Conservation (phyloP, 306 rosid species). For the Cyamopsis tetragonoloba region DNA sequence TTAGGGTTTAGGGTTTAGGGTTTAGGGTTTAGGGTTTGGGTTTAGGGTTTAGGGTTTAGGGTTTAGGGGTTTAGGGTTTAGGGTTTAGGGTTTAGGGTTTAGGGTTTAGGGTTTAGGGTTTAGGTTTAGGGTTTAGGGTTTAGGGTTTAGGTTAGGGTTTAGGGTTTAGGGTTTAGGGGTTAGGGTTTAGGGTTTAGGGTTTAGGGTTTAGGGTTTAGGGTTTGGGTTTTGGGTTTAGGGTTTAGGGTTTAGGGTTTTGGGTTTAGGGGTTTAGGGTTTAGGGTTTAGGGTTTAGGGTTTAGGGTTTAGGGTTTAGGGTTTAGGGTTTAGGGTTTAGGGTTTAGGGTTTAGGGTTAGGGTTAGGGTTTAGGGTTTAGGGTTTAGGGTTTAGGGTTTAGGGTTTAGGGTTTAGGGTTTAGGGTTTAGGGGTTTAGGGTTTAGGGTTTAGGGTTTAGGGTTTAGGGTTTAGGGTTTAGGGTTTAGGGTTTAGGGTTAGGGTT, state of each 20-base stretch:
- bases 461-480: not conserved
- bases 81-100: not conserved
- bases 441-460: not conserved
- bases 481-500: not conserved
- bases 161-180: not conserved
- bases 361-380: not conserved
- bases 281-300: not conserved
- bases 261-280: no score
- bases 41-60: not conserved
- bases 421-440: not conserved
- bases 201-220: no score
- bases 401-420: no score
- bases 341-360: not conserved
- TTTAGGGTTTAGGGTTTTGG: not conserved
- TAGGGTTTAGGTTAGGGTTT: not conserved
- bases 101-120: not conserved
- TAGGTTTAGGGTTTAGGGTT: not conserved
- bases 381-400: not conserved
- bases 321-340: not conserved
- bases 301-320: not conserved
- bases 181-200: no score
- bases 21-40: not conserved
- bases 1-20: not conserved
- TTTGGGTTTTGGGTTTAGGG: not conserved
- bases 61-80: not conserved